Evolutionary conservation across 352 stramenopile species (phyloP).

Genomic region (Globisporangium okanoganense): DNA sequence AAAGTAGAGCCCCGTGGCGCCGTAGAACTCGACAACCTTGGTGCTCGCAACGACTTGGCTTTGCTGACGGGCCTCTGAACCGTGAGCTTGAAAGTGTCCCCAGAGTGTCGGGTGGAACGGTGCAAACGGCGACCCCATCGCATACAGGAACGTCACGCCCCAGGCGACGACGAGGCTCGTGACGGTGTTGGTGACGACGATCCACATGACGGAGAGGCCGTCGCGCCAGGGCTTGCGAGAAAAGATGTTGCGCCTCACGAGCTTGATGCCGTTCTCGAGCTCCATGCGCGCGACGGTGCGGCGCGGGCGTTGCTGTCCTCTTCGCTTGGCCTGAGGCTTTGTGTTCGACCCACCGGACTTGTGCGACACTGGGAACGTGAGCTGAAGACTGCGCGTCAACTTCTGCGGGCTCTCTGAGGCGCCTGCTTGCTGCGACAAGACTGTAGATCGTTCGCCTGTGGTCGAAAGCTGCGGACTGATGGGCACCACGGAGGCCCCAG

Average conservation of each 20-base stretch:
- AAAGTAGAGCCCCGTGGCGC: slow-evolving; percentile 24
- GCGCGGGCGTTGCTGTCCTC: not conserved
- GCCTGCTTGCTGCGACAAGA: not conserved
- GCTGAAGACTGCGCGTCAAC: not conserved
- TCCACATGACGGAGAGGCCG: slow-evolving; percentile 24
- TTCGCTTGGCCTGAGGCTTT: not conserved
- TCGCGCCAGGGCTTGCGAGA: slow-evolving; percentile 27
- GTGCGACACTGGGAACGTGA: not conserved
- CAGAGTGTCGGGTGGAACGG: slow-evolving; percentile 12
- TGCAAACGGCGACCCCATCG: slow-evolving; percentile 19
- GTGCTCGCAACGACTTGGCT: not conserved
- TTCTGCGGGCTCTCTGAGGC: not conserved
- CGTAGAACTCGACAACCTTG: slow-evolving; percentile 15
- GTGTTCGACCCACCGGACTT: not conserved
- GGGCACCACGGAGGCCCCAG: not conserved
- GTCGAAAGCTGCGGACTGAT: not conserved
- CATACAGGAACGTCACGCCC: slow-evolving; percentile 19
- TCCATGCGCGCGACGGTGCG: slow-evolving; percentile 15
- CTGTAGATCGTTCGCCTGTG: not conserved
- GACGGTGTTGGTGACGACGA: slow-evolving; percentile 29
- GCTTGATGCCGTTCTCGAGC: slow-evolving; percentile 24
- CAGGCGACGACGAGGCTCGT: slow-evolving; percentile 22
- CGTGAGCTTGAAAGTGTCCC: not conserved
- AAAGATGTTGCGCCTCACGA: slow-evolving; percentile 29
- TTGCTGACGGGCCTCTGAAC: not conserved